Evolutionary conservation across 306 rosid species (phyloP).

Genomic region (Crataegus laevigata): DNA sequence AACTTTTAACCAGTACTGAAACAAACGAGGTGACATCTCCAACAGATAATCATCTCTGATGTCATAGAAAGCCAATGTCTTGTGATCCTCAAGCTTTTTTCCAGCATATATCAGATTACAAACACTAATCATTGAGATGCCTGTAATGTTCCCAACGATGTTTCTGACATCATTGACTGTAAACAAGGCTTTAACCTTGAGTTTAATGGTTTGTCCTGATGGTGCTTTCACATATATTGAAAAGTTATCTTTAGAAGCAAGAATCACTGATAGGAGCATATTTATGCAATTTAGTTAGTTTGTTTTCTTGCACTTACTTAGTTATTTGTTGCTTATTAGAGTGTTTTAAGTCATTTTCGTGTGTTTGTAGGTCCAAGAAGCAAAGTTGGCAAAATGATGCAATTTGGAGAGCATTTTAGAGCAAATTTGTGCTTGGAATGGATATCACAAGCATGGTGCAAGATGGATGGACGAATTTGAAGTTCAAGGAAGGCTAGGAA

Average conservation of each 20-base stretch:
- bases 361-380: no score
- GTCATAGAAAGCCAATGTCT: slow-evolving; percentile 26
- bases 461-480: no score
- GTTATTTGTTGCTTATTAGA: no score
- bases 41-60: slow-evolving; percentile 5
- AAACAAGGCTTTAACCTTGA: slow-evolving; percentile 1
- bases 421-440: no score
- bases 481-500: no score
- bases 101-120: slow-evolving; percentile 1
- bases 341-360: no score
- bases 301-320: no score
- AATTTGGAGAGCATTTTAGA: no score
- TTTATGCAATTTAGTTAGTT: no score
- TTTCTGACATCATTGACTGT: slow-evolving; percentile 16
- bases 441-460: no score
- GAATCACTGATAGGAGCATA: no score
- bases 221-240: slow-evolving; percentile 5
- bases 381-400: no score
- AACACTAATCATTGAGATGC: background rate
- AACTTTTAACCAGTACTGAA: slow-evolving; percentile 21
- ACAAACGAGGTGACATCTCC: background rate
- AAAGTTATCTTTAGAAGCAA: slow-evolving; percentile 1
- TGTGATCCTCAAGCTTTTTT: slow-evolving; percentile 11
- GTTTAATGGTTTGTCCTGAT: background rate
- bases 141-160: slow-evolving; percentile 9